Evolutionary conservation across 2,329 filamentous ascomycete genomes (phyloP), one percentile per base, ranked within the genome.

Genomic region (Fusarium nurragi): DNA sequence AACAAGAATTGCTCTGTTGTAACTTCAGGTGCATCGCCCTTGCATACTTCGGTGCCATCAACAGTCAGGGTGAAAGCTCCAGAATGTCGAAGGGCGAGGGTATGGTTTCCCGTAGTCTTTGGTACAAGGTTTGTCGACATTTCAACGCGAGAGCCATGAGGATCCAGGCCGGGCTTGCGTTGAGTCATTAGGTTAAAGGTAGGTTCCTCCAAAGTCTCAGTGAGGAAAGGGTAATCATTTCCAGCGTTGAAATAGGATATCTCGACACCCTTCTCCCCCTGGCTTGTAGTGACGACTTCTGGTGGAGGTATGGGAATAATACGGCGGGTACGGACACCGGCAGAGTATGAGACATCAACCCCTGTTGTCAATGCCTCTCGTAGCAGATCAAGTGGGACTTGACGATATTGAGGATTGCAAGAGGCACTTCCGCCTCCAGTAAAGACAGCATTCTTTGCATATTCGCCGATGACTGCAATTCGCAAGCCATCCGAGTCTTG

Each of bases 401-500:
- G 32, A 1, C 45, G 32, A 28, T 48, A 48, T 0, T 48, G 45
- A 1, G 45, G 32, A 4, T 48, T 40, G 34, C 45, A 48, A 7
- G 45, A 48, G 1, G 45, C 45, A 0, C 45, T 48, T 6, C 45
- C 45, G 11, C 45, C 45, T 1, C 45, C 45, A 8, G 45, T 48
- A 11, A 40, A 48, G 1, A 48, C 32, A 11, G 45, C 23, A 10
- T 11, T 21, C 3, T 14, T 40, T 0, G 45, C 45, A 0, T 48
- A 48, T 18, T 48, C 34, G 0, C 45, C 45, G 13, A 48, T 8
- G 1, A 48, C 45, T 14, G n/a, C 45, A 1, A 48, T 2, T 1
- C 0, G 25, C 0, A 28, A 1, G 3, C n/a, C 22, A 14, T 0
- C n/a, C 1, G 22, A 13, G 1, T 5, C 0, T 19, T n/a, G 12